Evolutionary conservation across 2,329 filamentous ascomycete genomes (phyloP), one percentile per base, ranked within the genome.

Genomic region (Penicillium sp.): DNA sequence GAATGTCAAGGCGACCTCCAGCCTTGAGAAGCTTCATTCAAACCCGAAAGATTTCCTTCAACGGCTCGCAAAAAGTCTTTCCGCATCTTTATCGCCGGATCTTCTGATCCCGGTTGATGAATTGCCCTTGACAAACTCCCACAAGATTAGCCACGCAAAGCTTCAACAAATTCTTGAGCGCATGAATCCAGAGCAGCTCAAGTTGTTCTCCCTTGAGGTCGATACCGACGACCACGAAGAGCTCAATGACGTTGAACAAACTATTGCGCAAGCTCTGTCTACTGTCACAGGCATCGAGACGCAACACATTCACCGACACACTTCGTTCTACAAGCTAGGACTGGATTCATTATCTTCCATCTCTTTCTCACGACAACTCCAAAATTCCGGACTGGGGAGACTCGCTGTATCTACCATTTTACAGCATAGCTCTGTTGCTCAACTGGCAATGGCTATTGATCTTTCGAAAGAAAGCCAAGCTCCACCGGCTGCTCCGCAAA

Each of bases 331-430:
- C 38, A 77, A 74, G n/a, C 61, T 94, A 2, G 89, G 89, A 0
- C 61, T 95, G 4, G 87, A 95, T 57, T 94, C 88, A 0, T 78
- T 95, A 16, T 84, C 82, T 6, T 85, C 85, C 0, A 93, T 95
- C 45, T 67, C 75, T 0, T 63, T 93, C 6, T 76, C 83, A 0
- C 77, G 72, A 37, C 55, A 61, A 11, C 57, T 95, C 0, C 71
- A 73, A 35, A 51, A 64, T 2, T 45, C 55, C 0, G 61, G 76
- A 1, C 56, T 67, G 1, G 63, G 52, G 4, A 68, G 73, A 15
- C 56, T 87, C 2, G 69, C 82, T 8, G 76, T 93, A 6, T 87
- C 84, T 0, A 62, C 72, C 1, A 74, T 94, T 14, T 65, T 94
- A n/a, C 77, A 74, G 32, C 74, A 84, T 42, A 68, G 82, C 4